Conservation (phyloP, 306 rosid species). For the cucumber (Cucumis sativus) region Cucumber_9930_V3 NC_026657.2:37931501-37932000, state of each 20-base stretch:
- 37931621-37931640: background rate
- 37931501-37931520: conserved; percentile 88
- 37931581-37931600: background rate
- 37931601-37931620: background rate
- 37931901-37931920: background rate
- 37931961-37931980: background rate
- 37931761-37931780: conserved; percentile 80
- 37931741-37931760: conserved; percentile 11
- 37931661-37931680: background rate
- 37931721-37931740: background rate
- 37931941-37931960: background rate
- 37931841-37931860: background rate
- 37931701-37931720: background rate
- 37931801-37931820: conserved; percentile 79
- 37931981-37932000: background rate
- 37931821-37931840: conserved; percentile 47
- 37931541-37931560: conserved; percentile 93
- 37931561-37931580: conserved; percentile 43
- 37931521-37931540: conserved; percentile 85
- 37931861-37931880: background rate
- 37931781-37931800: conserved; percentile 84
- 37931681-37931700: background rate
- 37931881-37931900: background rate
- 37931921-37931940: background rate
- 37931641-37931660: background rate